Conservation (phyloP, 129 eudicot genomes). For the Dittrichia graveolens region DNA sequence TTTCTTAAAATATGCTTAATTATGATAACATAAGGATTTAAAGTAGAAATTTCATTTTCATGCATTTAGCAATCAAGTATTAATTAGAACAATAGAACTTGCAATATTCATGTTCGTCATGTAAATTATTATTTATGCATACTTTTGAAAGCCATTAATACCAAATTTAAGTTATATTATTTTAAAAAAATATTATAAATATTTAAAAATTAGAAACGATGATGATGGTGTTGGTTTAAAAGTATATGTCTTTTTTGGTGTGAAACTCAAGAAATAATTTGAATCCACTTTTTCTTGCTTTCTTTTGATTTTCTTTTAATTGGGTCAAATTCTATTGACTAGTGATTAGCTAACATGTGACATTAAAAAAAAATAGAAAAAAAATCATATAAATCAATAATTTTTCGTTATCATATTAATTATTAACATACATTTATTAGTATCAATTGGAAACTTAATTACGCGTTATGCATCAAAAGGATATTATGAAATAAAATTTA, state of each 20-base stretch:
- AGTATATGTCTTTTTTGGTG: constrained; percentile 42
- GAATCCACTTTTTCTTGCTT: constrained; percentile 26
- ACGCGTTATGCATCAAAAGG: too few species aligned
- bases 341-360: not conserved
- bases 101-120: constrained; percentile 27
- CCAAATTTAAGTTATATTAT: constrained; percentile 9
- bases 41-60: too few species aligned
- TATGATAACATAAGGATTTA: too few species aligned
- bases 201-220: constrained; percentile 11
- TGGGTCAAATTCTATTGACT: constrained; percentile 30
- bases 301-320: constrained; percentile 17
- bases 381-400: too few species aligned
- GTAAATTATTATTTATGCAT: constrained; percentile 37
- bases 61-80: too few species aligned
- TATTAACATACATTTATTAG: not conserved
- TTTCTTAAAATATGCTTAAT: too few species aligned
- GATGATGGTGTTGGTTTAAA: constrained; percentile 48
- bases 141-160: constrained; percentile 25
- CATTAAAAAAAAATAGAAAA: not conserved
- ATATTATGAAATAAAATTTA: too few species aligned
- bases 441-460: too few species aligned
- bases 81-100: not conserved
- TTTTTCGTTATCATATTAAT: not conserved
- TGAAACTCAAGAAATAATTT: constrained; percentile 39
- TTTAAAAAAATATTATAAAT: constrained; percentile 11